Conservation (phyloP, 768 basidiomycete species). For the Lentinula edodes region DNA sequence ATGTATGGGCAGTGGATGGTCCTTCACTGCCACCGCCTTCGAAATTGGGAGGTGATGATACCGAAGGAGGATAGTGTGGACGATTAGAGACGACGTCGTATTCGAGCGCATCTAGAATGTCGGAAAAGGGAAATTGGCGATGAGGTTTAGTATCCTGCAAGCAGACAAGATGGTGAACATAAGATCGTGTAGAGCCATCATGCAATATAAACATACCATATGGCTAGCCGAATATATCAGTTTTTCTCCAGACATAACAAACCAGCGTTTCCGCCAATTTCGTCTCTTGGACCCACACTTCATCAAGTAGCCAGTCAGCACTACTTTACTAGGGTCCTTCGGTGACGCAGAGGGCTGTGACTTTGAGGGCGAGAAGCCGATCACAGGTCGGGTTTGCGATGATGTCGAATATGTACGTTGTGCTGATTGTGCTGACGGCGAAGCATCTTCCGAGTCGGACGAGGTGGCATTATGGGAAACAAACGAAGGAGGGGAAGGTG, state of each 20-base stretch:
- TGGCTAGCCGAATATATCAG: conserved; percentile 88
- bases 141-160: conserved; percentile 85
- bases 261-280: conserved; percentile 97
- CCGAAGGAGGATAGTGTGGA: conserved; percentile 29
- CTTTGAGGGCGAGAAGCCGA: conserved; percentile 41
- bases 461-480: conserved; percentile 52
- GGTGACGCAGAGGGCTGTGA: conserved; percentile 19
- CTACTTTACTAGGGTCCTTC: conserved; percentile 69
- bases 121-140: conserved; percentile 75
- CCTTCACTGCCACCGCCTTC: conserved; percentile 40
- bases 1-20: conserved; percentile 54
- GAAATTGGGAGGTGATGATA: conserved; percentile 28
- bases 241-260: conserved; percentile 84
- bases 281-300: conserved; percentile 92
- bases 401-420: conserved; percentile 37
- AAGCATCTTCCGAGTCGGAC: conserved; percentile 75
- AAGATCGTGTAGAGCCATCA: background rate
- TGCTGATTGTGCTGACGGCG: conserved; percentile 35
- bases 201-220: conserved; percentile 64
- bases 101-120: conserved; percentile 91
- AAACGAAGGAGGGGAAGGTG: conserved; percentile 45
- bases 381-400: conserved; percentile 36
- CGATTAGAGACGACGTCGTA: conserved; percentile 61
- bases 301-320: conserved; percentile 90
- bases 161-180: conserved; percentile 7